Evolutionary conservation across 345 rosid species (phyloP), one percentile per base, ranked within the genome.

Genomic region (Corchorus olitorius): DNA sequence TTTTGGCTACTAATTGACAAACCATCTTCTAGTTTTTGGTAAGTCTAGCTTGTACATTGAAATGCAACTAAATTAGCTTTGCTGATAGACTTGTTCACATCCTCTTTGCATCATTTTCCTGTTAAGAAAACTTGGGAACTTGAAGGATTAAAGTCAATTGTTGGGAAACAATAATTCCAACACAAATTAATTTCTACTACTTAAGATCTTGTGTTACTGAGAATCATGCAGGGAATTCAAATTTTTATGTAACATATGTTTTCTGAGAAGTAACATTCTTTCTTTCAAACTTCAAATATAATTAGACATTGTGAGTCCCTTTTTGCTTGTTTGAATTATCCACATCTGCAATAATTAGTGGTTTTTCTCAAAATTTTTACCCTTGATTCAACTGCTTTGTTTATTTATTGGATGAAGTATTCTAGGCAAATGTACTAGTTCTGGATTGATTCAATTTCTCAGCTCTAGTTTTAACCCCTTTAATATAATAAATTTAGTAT

Each of bases 61-160:
- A 39, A 45, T 82, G 55, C 60, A 71, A 66, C 74, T 56, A 27
- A 27, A 35, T 65, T 72, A 33, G 19, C 58, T 54, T 76, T 46
- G 20, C 17, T 43, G 2, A n/a, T 17, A 43, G 15, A 22, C 27
- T 60, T 8, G 11, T 60, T 66, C 20, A 6, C 14, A 13, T 54
- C 14, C 48, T 15, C 64, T 45, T 17, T 71, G 20, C 14, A 10
- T 35, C 17, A 1, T 53, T 50, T 70, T 14, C 60, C 10, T 4
- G 74, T 4, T 33, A 33, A 49, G 60, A 22, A 19, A 39, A 39
- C 4, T 76, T 45, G 33, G 52, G 27, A 67, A 67, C 35, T 15
- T 27, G 72, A 43, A 35, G 41, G 8, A 43, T 66, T 45, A 0
- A 41, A 17, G 43, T 48, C 27, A 4, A 41, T 39, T 61, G 13